Conservation (phyloP, 768 basidiomycete genomes). For the Sutorius australiensis region DNA sequence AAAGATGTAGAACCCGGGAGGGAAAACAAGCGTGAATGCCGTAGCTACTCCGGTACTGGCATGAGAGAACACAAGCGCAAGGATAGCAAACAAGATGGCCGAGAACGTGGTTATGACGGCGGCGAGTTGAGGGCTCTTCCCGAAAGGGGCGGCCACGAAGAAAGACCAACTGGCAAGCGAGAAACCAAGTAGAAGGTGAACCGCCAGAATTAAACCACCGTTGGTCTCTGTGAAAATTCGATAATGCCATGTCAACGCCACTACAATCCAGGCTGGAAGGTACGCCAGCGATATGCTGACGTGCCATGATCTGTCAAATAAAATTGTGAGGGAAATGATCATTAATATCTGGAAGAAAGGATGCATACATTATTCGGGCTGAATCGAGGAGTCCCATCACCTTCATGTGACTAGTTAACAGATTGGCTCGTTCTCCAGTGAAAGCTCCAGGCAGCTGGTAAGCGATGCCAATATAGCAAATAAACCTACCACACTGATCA, state of each 20-base stretch:
- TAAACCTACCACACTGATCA: conserved; percentile 42
- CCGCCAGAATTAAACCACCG: conserved; percentile 53
- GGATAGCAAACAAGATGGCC: conserved; percentile 60
- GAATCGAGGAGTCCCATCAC: conserved; percentile 76
- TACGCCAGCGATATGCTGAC: conserved; percentile 61
- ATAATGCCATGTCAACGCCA: conserved; percentile 60
- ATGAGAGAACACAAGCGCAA: conserved; percentile 52
- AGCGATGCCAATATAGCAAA: conserved; percentile 67
- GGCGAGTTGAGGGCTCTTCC: conserved; percentile 68
- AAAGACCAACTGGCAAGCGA: conserved; percentile 69
- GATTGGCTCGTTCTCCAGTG: conserved; percentile 58
- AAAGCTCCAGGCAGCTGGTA: conserved; percentile 77
- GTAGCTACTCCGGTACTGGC: conserved; percentile 46
- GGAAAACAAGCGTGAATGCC: conserved; percentile 67
- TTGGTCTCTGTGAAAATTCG: conserved; percentile 63
- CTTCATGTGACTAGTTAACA: conserved; percentile 69
- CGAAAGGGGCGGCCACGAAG: conserved; percentile 65
- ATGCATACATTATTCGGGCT: conserved; percentile 55
- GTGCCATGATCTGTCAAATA: conserved; percentile 52
- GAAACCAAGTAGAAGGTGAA: conserved; percentile 67
- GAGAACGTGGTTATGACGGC: conserved; percentile 65
- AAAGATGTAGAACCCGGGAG: conserved; percentile 74
- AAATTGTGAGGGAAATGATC: background rate
- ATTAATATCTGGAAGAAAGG: background rate
- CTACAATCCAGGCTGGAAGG: conserved; percentile 73